Conservation (phyloP, 176 grass and related monocot species). For the Melocanna baccifera region DNA sequence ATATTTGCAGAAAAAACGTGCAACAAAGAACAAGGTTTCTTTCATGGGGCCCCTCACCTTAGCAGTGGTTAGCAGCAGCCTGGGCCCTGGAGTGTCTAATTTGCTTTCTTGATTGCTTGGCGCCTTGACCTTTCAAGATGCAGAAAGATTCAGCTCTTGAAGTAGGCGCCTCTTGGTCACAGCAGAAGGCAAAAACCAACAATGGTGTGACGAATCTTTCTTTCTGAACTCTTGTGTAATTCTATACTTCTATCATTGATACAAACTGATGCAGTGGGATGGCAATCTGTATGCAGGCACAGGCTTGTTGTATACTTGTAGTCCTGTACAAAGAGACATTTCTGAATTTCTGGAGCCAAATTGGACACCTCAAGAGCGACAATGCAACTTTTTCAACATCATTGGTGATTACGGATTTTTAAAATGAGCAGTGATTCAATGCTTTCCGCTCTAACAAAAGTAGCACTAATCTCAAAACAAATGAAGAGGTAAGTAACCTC, state of each 20-base stretch:
- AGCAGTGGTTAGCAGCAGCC: neutral
- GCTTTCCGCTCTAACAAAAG: no score
- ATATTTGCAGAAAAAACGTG: neutral
- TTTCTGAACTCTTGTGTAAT: neutral
- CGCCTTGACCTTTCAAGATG: slow-evolving; percentile 27
- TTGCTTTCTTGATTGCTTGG: neutral
- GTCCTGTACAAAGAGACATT: neutral
- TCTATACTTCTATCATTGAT: neutral
- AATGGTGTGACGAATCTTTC: neutral
- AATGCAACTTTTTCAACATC: neutral
- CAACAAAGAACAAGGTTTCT: slow-evolving; percentile 1
- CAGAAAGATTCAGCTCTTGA: slow-evolving; percentile 17
- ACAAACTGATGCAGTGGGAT: neutral
- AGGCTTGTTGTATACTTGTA: neutral
- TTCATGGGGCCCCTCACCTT: slow-evolving; percentile 4
- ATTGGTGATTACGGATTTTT: neutral
- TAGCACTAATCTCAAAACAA: no score
- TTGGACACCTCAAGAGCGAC: neutral
- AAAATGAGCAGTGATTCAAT: no score
- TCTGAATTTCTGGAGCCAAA: neutral
- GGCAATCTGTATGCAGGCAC: neutral
- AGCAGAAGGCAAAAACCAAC: slow-evolving; percentile 17
- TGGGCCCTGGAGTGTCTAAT: neutral
- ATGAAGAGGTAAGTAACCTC: no score
- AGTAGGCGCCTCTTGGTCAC: slow-evolving; percentile 17